Evolutionary conservation across 2,329 filamentous ascomycete genomes (phyloP), one percentile per base, ranked within the genome.

Genomic region (Penicillium sp.): DNA sequence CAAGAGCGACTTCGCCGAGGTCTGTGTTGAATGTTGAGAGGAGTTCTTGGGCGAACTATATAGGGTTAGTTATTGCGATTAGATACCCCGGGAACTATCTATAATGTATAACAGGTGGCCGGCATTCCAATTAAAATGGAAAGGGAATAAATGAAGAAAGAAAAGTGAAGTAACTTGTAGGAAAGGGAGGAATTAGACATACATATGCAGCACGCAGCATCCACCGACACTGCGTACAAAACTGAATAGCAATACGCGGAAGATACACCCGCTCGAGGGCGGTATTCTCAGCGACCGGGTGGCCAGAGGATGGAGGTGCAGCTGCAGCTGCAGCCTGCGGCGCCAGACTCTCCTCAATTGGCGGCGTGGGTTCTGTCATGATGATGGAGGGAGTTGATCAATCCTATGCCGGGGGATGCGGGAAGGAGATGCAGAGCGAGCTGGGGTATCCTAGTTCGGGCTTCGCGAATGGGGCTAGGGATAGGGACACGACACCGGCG

Each of bases 161-260:
- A 17, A 26, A 39, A 35, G 27, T 4, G 13, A 43, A 33, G 33
- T 16, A 21, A 2, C n/a, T n/a, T n/a, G n/a, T n/a, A n/a, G n/a
- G 16, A 23, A 34, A 33, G 7, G 29, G 42, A 14, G 21, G 30
- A 37, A 35, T 27, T 16, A 11, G 15, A 56, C 78, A 54, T 78
- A 91, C 87, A 67, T 93, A 94, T 53, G 87, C 86, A 23, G 88
- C 87, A 45, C 88, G 74, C 8, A 94, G 71, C 79, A 93, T 87
- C 88, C 89, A 94, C 70, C 87, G 86, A 68, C 89, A 96, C 69
- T 95, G 88, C 0, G 87, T 95, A 71, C 90, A 96, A 70, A 87
- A 96, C 53, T 84, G 80, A 58, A 96, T 95, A n/a, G 83, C 83
- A 37, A 96, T 76, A 31, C 88, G 80, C 3, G 89, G 89, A 8